Base-by-base conservation (phyloP, 139 green algal species). In the Chlamydomonas sp. region DNA sequence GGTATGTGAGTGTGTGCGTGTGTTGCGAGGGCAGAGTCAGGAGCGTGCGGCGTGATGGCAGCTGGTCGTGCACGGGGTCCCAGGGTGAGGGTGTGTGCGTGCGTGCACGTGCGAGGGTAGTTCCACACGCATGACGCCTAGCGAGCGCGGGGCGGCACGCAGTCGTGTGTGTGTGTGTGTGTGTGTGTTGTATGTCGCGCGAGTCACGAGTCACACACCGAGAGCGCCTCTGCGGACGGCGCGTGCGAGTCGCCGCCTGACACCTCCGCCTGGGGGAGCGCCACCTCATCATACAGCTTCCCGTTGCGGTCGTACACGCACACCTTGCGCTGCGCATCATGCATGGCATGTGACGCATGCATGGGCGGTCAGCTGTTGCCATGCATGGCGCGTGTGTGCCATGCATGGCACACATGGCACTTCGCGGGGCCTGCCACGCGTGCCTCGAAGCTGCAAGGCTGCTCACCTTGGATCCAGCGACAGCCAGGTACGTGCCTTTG, bases 261-360 rank as follows among this genome's bases (percentile, higher is more conserved):
- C 43, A 82, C 59, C 28, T 89, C 83, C 36, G 73, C 47, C 1
- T 72, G 59, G 22, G 83, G 79, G 28, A 91, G 48, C 30, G 81
- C 78, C 20, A 91, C 77, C 58, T 89, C 79, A 43, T 83, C 78
- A 22, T 69, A 74, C 20, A 84, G 72, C 20, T 71, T 72, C 2
- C 85, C 85, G 35, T 80, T 86, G 38, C 84, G 75, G 74, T 92
- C 84, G 58, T 84, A 78, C 3, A 92, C 79, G 66, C 72, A 72
- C n/a, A 88, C 70, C 50, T 84, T 82, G 35, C 81, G 73, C 85
- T 91, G 85, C 71, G 71, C 50, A 61, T 28, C 8, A 8, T 61
- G 58, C 5, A 66, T 39, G 29, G 5, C 43, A 10, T 66, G 8
- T 8, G 30, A 5, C 10, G 22, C 10, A 26, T 13, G 58, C 30